These are phyloP conservation scores for Penicillium paneum DNA, from an alignment of 2,329 filamentous ascomycete genomes.

Conservation along the genomic window DNA sequence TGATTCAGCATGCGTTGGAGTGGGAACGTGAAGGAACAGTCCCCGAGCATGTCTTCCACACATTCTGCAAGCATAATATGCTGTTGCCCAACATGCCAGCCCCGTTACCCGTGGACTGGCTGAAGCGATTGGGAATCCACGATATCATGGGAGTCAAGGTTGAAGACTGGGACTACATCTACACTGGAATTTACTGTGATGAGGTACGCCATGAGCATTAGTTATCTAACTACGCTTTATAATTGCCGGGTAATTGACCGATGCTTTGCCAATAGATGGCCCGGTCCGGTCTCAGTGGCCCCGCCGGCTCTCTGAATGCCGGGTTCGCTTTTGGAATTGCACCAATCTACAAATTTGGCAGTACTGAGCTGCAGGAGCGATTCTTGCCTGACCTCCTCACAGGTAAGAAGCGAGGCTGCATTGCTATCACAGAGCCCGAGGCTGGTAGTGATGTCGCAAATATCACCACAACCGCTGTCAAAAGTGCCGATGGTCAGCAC, in stretches of 20 bases:
- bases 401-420: constrained; percentile 65
- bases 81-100: constrained; percentile 67
- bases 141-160: constrained; percentile 66
- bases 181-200: constrained; percentile 67
- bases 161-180: constrained; percentile 71
- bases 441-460: constrained; percentile 72
- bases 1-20: constrained; percentile 61
- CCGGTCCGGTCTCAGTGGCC: constrained; percentile 63
- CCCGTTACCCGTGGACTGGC: constrained; percentile 65
- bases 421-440: constrained; percentile 75
- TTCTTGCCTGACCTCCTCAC: constrained; percentile 67
- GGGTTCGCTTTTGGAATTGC: constrained; percentile 72
- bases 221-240: not conserved
- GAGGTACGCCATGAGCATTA: constrained; percentile 45
- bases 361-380: constrained; percentile 58
- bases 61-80: constrained; percentile 65
- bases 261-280: constrained; percentile 49
- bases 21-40: constrained; percentile 67
- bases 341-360: constrained; percentile 67
- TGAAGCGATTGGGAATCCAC: constrained; percentile 63
- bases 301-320: constrained; percentile 62
- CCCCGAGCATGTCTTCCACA: constrained; percentile 61
- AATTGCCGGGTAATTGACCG: not conserved
- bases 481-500: constrained; percentile 60
- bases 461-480: constrained; percentile 65